Conservation (phyloP, 2,329 filamentous ascomycete species). For the Aspergillus persii region DNA sequence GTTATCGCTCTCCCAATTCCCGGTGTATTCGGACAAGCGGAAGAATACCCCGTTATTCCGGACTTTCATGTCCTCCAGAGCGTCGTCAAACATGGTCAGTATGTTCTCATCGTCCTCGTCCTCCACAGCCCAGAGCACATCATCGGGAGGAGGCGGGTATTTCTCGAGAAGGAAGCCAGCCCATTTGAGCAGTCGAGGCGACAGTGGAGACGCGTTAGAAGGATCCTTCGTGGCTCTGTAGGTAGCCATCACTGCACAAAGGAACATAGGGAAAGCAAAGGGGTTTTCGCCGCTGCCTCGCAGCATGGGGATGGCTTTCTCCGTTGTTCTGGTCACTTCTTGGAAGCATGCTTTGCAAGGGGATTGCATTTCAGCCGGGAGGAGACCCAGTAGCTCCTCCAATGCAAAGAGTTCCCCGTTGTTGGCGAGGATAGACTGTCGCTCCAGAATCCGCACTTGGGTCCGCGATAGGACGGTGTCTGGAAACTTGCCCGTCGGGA, state of each 20-base stretch:
- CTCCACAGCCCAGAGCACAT: constrained; percentile 30
- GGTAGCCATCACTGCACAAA: constrained; percentile 33
- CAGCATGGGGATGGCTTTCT: constrained; percentile 18
- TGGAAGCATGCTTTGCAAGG: constrained; percentile 24
- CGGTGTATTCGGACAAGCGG: constrained; percentile 17
- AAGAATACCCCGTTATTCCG: constrained; percentile 13
- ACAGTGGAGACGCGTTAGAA: constrained; percentile 19
- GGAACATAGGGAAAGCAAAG: constrained; percentile 31
- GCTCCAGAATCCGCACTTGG: constrained; percentile 31
- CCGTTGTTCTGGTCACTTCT: constrained; percentile 19
- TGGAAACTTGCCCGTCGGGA: constrained; percentile 30
- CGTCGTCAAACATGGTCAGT: constrained; percentile 22
- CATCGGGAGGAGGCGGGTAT: constrained; percentile 30
- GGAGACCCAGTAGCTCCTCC: constrained; percentile 28
- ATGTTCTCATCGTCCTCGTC: constrained; percentile 28
- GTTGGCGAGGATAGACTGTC: constrained; percentile 31
- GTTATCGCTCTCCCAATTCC: constrained; percentile 21
- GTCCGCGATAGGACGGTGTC: constrained; percentile 28
- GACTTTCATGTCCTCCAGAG: constrained; percentile 18
- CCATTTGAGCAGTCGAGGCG: constrained; percentile 38
- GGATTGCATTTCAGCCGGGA: constrained; percentile 28
- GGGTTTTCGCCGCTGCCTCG: constrained; percentile 21
- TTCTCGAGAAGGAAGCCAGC: constrained; percentile 33
- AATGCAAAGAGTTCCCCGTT: constrained; percentile 38
- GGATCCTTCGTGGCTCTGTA: constrained; percentile 13